Percentiles rank a stretch among this genome's conserved stretches.
These are phyloP conservation scores for Erucastrum elatum DNA, from an alignment of 345 rosid species.

Conservation along the genomic window DNA sequence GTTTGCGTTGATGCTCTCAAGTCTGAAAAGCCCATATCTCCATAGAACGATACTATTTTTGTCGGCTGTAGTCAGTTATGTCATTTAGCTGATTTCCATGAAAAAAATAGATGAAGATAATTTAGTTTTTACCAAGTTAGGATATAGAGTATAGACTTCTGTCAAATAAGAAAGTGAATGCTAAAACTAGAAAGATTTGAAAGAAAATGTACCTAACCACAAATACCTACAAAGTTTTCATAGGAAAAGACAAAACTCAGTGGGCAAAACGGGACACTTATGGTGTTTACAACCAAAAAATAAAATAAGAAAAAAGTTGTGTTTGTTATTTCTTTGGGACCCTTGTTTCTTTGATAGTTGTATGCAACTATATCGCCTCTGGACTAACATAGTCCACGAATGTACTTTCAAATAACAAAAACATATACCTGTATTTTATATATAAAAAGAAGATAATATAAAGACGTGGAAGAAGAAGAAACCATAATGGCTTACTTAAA, in stretches of 20 bases:
- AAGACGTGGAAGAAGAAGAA: constrained; percentile 14
- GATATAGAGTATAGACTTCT: background rate
- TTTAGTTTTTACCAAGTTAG: constrained; percentile 26
- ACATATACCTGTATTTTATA: background rate
- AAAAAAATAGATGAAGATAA: background rate
- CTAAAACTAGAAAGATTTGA: constrained; percentile 10
- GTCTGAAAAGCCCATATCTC: background rate
- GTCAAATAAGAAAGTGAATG: constrained; percentile 7
- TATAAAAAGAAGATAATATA: background rate
- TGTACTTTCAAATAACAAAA: constrained; percentile 8
- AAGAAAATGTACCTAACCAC: constrained; percentile 18
- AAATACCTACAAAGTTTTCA: constrained; percentile 20
- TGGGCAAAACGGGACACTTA: constrained; percentile 35
- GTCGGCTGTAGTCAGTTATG: background rate
- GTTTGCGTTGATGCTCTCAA: constrained; percentile 9
- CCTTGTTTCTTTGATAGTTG: constrained; percentile 34
- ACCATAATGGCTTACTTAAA: background rate
- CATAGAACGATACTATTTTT: constrained; percentile 10
- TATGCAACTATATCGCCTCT: constrained; percentile 30
- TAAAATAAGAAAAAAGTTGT: constrained; percentile 7
- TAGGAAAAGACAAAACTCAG: constrained; percentile 38
- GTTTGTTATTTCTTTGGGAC: constrained; percentile 28
- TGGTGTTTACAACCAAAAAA: constrained; percentile 14
- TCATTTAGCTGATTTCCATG: background rate
- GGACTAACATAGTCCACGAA: constrained; percentile 36